These are phyloP conservation scores for Lactuca saligna DNA, from an alignment of 129 eudicot species.

Conservation along the genomic window DNA sequence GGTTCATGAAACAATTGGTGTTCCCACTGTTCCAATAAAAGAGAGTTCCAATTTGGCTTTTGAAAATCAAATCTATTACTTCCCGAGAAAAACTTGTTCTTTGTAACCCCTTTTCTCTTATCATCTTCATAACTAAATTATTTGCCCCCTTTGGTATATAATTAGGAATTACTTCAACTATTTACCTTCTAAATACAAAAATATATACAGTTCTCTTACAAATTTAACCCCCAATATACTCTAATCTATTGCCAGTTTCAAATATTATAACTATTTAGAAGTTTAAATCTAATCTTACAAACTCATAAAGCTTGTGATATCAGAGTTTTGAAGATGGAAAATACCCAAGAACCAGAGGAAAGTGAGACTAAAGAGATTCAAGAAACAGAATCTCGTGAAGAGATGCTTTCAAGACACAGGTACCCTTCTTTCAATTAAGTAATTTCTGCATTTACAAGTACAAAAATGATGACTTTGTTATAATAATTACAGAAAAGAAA, in stretches of 20 bases:
- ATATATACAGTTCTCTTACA: no score
- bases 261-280: no score
- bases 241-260: no score
- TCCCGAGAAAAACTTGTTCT: not conserved
- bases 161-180: no score
- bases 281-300: no score
- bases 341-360: constrained; percentile 40
- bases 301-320: not conserved
- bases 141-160: not conserved
- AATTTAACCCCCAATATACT: no score
- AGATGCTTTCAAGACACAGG: constrained; percentile 97
- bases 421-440: constrained; percentile 18
- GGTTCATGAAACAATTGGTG: not conserved
- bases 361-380: constrained; percentile 37
- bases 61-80: not conserved
- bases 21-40: not conserved
- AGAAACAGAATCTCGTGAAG: constrained; percentile 74
- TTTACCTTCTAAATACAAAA: no score
- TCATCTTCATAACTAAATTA: not conserved
- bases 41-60: constrained; percentile 10
- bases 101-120: no score
- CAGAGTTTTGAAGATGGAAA: constrained; percentile 50
- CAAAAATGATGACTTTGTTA: not conserved
- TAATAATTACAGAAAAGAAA: constrained; percentile 69
- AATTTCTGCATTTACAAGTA: not conserved